Evolutionary conservation across 1,284 basidiomycete genomes (phyloP).

Genomic region (Thelephora terrestris): DNA sequence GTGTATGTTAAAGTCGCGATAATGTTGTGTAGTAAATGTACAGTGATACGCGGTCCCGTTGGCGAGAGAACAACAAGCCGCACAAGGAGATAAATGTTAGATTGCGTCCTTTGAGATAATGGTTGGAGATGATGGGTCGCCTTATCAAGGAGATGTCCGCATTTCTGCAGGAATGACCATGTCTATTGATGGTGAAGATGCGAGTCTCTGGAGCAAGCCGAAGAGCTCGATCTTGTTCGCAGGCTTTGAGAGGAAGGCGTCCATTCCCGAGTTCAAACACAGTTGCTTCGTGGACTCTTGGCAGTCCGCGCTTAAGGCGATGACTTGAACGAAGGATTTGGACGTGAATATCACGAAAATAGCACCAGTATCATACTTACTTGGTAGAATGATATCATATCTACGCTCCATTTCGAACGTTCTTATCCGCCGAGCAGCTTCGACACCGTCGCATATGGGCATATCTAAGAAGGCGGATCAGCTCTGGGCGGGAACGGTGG

Average conservation of each 20-base stretch:
- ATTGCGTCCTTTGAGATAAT: too few species aligned
- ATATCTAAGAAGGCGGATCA: slow-evolving; percentile 36
- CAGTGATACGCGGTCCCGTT: too few species aligned
- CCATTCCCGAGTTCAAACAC: slow-evolving; percentile 66
- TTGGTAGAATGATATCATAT: slow-evolving; percentile 37
- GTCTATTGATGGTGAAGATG: too few species aligned
- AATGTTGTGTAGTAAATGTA: too few species aligned
- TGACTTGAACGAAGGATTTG: slow-evolving; percentile 33
- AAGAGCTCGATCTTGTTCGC: slow-evolving; percentile 44
- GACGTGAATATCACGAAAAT: background rate
- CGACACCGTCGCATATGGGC: slow-evolving; percentile 67
- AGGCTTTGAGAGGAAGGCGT: slow-evolving; percentile 62
- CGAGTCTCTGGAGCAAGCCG: too few species aligned
- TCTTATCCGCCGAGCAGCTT: slow-evolving; percentile 54
- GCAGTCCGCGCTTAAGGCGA: slow-evolving; percentile 62
- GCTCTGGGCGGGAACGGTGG: slow-evolving; percentile 1
- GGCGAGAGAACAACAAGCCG: too few species aligned
- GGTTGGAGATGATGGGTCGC: too few species aligned
- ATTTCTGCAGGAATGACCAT: too few species aligned
- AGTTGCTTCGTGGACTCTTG: slow-evolving; percentile 66
- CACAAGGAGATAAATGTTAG: too few species aligned
- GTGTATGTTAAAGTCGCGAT: too few species aligned
- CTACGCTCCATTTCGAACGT: slow-evolving; percentile 48
- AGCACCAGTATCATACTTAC: slow-evolving; percentile 26
- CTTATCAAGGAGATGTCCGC: too few species aligned